phyloP scores from a whole-genome alignment of 2,329 filamentous ascomycete species.

The Dactylellina cionopaga region DNA sequence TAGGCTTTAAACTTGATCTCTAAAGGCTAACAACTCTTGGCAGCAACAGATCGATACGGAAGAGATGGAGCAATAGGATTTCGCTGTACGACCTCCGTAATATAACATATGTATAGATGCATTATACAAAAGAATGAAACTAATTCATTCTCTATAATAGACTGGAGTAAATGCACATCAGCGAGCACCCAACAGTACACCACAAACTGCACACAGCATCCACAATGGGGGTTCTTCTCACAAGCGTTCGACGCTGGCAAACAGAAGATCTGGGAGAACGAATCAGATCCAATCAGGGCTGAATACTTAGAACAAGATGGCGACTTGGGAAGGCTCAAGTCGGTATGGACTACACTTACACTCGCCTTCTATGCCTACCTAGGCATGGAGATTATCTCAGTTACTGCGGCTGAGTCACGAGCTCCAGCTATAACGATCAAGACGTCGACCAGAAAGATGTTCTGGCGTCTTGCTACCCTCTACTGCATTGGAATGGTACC shows the following conservation, averaged over 20 bases:
- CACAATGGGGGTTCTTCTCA: conserved; percentile 51
- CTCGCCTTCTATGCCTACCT: conserved; percentile 63
- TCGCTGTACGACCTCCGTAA: conserved; percentile 15
- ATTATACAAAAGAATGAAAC: conserved; percentile 55
- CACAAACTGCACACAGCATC: conserved; percentile 33
- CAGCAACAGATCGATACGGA: conserved; percentile 42
- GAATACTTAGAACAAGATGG: conserved; percentile 57
- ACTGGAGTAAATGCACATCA: conserved; percentile 44
- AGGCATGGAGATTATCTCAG: conserved; percentile 62
- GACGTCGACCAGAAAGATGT: conserved; percentile 63
- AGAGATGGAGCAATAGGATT: conserved; percentile 37
- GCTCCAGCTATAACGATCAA: conserved; percentile 63
- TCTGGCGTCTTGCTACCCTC: conserved; percentile 62
- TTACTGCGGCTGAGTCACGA: conserved; percentile 62
- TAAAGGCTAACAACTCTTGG: neutral
- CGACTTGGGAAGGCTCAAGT: conserved; percentile 58
- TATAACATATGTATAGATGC: conserved; percentile 57
- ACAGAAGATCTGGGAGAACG: conserved; percentile 43
- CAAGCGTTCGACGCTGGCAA: conserved; percentile 46
- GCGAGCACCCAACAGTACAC: conserved; percentile 35
- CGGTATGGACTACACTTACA: conserved; percentile 62
- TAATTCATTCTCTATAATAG: conserved; percentile 54
- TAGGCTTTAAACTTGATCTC: neutral
- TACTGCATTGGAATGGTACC: conserved; percentile 61
- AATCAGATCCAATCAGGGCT: conserved; percentile 51